Conservation (phyloP, 371 early-diverging fungal genomes). For the Basidiobolus meristosporus region DNA sequence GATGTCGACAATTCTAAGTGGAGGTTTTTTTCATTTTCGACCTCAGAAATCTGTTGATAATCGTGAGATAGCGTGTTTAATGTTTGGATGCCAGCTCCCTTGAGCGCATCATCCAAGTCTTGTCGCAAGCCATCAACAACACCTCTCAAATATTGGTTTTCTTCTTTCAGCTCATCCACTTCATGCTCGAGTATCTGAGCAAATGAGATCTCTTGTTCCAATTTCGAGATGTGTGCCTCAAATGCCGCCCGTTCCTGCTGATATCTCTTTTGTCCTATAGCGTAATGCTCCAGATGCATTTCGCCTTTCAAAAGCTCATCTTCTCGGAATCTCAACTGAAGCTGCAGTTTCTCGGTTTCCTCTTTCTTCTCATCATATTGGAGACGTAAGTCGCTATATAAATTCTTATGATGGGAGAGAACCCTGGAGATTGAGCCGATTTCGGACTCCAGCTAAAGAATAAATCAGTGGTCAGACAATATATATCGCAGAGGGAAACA, state of each 20-base stretch:
- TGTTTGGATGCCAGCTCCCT: too few species aligned
- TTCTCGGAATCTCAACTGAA: constrained; percentile 18
- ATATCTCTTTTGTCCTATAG: neutral
- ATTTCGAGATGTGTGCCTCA: constrained; percentile 11
- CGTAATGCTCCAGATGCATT: constrained; percentile 10
- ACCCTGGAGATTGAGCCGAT: too few species aligned
- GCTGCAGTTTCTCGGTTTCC: constrained; percentile 23
- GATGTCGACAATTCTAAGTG: too few species aligned
- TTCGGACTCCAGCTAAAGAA: too few species aligned
- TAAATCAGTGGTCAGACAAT: too few species aligned
- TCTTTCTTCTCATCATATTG: constrained; percentile 28
- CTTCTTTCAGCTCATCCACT: constrained; percentile 21
- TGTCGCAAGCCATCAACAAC: constrained; percentile 20
- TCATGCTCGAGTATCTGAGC: constrained; percentile 19
- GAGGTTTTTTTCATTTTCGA: too few species aligned
- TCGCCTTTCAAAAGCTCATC: constrained; percentile 14
- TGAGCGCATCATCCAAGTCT: constrained; percentile 14
- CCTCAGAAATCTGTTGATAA: too few species aligned
- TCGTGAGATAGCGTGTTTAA: too few species aligned
- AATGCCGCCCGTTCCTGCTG: constrained; percentile 16
- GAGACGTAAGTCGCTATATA: constrained; percentile 16
- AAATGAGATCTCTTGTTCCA: constrained; percentile 17
- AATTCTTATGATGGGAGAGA: constrained; percentile 14
- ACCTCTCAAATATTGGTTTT: constrained; percentile 21
- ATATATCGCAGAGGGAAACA: too few species aligned